Conservation (phyloP, 2,329 filamentous ascomycete species). For the Fusarium annulatum region DNA sequence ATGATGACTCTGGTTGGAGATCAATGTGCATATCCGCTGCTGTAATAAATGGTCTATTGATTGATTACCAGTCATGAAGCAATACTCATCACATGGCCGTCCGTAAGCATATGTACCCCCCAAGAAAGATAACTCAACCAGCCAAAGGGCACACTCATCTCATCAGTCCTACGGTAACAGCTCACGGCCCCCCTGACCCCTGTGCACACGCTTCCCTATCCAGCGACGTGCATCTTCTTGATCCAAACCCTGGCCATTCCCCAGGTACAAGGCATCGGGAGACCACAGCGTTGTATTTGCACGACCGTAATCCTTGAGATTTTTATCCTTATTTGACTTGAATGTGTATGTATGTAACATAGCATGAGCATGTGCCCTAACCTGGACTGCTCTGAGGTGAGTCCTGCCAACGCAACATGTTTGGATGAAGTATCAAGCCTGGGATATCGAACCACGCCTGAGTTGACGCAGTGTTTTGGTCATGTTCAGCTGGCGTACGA, state of each 20-base stretch:
- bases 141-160: constrained; percentile 21
- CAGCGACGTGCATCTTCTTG: constrained; percentile 44
- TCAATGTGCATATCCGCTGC: not conserved
- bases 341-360: not conserved
- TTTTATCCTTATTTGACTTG: constrained; percentile 2
- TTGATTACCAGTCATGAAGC: not conserved
- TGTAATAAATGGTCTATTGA: not conserved
- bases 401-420: constrained; percentile 2
- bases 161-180: constrained; percentile 27
- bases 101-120: constrained; percentile 1
- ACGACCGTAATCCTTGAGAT: constrained; percentile 2
- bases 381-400: constrained; percentile 3
- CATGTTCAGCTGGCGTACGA: not conserved
- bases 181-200: constrained; percentile 33
- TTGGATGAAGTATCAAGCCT: constrained; percentile 12
- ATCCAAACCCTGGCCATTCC: constrained; percentile 16
- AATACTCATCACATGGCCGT: constrained; percentile 10
- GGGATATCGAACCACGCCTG: constrained; percentile 20
- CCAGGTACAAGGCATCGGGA: constrained; percentile 38
- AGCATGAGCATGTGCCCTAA: not conserved
- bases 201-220: constrained; percentile 40
- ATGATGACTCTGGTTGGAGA: not conserved
- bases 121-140: constrained; percentile 1
- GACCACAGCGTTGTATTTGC: constrained; percentile 24
- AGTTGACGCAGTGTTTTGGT: not conserved